phyloP scores from a whole-genome alignment of 169 alveolate genomes.

The Plasmodium malariae region DNA sequence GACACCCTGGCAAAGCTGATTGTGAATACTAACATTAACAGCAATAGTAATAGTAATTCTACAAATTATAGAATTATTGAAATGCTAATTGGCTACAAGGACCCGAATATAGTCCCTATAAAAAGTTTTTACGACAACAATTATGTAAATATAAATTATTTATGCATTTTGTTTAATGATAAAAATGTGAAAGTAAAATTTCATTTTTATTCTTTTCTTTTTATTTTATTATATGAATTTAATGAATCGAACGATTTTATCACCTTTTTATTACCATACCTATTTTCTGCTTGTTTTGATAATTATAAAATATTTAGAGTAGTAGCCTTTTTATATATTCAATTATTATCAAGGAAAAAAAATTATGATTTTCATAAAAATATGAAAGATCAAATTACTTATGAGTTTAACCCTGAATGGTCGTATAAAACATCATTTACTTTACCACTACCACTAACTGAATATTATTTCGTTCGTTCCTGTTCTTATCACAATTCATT shows the following conservation, averaged over 20 bases:
- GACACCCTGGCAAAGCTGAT: conserved; percentile 25
- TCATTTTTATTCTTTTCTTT: conserved; percentile 47
- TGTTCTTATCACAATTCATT: conserved; percentile 2
- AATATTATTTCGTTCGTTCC: conserved; percentile 37
- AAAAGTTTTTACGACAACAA: conserved; percentile 50
- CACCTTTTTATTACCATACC: conserved; percentile 40
- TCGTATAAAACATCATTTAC: conserved; percentile 61
- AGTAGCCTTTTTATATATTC: conserved; percentile 34
- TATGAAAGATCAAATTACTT: conserved; percentile 50
- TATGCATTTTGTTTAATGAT: conserved; percentile 57
- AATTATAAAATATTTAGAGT: conserved; percentile 52
- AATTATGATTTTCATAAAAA: conserved; percentile 12
- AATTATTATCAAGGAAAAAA: conserved; percentile 25
- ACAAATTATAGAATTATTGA: conserved; percentile 60
- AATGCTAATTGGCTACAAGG: conserved; percentile 71
- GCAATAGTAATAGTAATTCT: conserved; percentile 46
- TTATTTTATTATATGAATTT: conserved; percentile 38
- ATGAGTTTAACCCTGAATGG: conserved; percentile 66
- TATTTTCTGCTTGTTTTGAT: conserved; percentile 63
- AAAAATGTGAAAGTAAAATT: conserved; percentile 46
- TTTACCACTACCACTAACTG: conserved; percentile 56
- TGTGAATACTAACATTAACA: too few species aligned
- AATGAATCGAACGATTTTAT: conserved; percentile 39
- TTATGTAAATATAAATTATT: conserved; percentile 53
- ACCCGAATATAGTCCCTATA: conserved; percentile 57